Conservation (phyloP, 805 yeast genomes). For the Myxozyma neotropica region DNA sequence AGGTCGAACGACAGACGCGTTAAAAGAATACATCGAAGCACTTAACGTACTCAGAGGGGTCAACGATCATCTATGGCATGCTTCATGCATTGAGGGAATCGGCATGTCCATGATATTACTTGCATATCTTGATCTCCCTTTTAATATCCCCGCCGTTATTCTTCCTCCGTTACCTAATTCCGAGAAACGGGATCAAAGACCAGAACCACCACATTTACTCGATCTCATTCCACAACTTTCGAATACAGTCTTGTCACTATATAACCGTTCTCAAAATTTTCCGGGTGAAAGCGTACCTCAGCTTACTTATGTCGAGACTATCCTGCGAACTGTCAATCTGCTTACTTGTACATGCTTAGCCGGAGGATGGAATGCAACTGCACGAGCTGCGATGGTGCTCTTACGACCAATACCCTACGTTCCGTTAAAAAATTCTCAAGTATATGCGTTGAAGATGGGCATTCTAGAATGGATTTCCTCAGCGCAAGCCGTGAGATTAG, state of each 20-base stretch:
- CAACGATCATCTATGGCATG: conserved; percentile 85
- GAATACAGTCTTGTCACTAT: conserved; percentile 38
- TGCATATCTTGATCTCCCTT: conserved; percentile 57
- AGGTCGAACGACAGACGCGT: conserved; percentile 74
- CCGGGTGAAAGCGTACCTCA: conserved; percentile 81
- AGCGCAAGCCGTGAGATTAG: conserved; percentile 27
- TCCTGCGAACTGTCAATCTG: conserved; percentile 64
- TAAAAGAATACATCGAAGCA: conserved; percentile 75
- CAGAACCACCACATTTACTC: conserved; percentile 29
- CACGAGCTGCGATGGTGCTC: conserved; percentile 52
- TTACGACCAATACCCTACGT: conserved; percentile 40
- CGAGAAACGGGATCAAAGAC: conserved; percentile 8
- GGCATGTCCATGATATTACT: conserved; percentile 66
- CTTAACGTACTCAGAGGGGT: conserved; percentile 57
- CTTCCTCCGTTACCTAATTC: conserved; percentile 22
- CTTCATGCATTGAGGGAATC: conserved; percentile 80
- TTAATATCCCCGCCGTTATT: conserved; percentile 42
- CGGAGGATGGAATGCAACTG: conserved; percentile 50
- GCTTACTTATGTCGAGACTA: conserved; percentile 70
- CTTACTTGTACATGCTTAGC: conserved; percentile 56
- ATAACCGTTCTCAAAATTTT: conserved; percentile 55
- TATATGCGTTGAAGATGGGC: conserved; percentile 33
- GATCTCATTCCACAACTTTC: conserved; percentile 35
- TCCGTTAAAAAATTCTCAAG: conserved; percentile 5
- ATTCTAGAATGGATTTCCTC: conserved; percentile 27